Conservation (phyloP, 2,329 filamentous ascomycete genomes). For the Ascochyta rabiei region DNA sequence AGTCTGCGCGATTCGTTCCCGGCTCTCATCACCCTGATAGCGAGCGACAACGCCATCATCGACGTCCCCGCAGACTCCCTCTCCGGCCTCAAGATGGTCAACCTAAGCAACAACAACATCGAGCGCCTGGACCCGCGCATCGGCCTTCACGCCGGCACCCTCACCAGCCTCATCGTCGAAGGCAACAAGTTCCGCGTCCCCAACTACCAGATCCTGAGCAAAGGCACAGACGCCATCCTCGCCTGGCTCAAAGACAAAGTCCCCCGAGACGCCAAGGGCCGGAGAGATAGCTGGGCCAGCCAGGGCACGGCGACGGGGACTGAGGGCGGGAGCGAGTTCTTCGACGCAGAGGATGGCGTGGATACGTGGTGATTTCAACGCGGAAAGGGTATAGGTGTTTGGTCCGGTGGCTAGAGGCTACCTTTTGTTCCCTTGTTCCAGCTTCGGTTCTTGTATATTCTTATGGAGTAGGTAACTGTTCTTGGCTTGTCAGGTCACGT, state of each 20-base stretch:
- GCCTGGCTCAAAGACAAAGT: constrained; percentile 81
- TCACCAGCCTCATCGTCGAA: constrained; percentile 73
- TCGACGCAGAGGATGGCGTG: background rate
- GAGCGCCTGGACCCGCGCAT: constrained; percentile 79
- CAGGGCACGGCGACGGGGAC: background rate
- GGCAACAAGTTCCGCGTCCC: constrained; percentile 91
- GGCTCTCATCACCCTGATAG: constrained; percentile 71
- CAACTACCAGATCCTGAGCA: constrained; percentile 79
- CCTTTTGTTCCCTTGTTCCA: too few species aligned
- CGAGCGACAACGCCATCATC: constrained; percentile 78
- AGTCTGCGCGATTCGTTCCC: constrained; percentile 71
- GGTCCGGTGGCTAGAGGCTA: too few species aligned
- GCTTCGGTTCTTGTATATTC: too few species aligned
- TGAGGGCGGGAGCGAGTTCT: constrained; percentile 10
- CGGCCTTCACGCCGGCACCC: constrained; percentile 72
- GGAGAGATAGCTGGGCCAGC: constrained; percentile 1
- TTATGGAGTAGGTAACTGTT: too few species aligned
- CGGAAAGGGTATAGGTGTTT: too few species aligned
- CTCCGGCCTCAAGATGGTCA: constrained; percentile 74
- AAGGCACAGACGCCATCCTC: constrained; percentile 84
- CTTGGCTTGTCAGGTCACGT: too few species aligned
- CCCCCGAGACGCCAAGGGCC: constrained; percentile 46
- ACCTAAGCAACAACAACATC: constrained; percentile 86
- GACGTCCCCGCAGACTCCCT: constrained; percentile 76
- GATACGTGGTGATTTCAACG: background rate